Evolutionary conservation across 768 basidiomycete genomes (phyloP), one percentile per base, ranked within the genome.

Genomic region (Coprinopsis cinerea): DNA sequence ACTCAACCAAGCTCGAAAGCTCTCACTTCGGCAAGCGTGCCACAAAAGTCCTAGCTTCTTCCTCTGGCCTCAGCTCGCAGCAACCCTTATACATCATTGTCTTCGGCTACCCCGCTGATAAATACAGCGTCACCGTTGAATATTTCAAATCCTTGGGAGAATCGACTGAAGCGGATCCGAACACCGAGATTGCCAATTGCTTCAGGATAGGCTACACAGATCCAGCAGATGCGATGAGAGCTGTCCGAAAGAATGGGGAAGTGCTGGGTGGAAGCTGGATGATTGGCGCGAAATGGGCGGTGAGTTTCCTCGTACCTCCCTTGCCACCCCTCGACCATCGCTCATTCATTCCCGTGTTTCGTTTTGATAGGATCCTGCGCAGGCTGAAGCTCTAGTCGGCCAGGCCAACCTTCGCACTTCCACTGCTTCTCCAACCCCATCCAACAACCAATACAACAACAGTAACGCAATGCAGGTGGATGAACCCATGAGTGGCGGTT

Each of bases 91-190:
- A 84, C 58, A 72, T 94, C 28, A 73, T 92, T 59, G 81, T 94
- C 45, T 94, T 91, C 53, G 92, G 92, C n/a, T 94, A 92, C 61
- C 90, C 92, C 4, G 71, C 80, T 26, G 87, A 92, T 64, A 82
- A 82, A 59, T 87, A 85, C 62, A 80, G 77, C 46, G 61, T 82
- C 14, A 81, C 85, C 0, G 79, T 78, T 14, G 85, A 86, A 58
- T 86, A 86, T 63, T 86, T 90, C 70, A 77, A 76, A 56, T 80
- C 82, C 1, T 67, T 94, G 7, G 89, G 88, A 6, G 78, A 79
- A 13, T 68, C 82, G 27, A 83, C 85, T 2, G 84, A 85, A 15
- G 73, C 84, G 0, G 82, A 88, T 41, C 77, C 76, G 9, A 79
- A 83, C 59, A 63, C 71, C 0, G 85, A 89, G 36, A 78, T 92